Evolutionary conservation across 2,329 filamentous ascomycete genomes (phyloP).

Genomic region (Penicillium psychrosexuale): DNA sequence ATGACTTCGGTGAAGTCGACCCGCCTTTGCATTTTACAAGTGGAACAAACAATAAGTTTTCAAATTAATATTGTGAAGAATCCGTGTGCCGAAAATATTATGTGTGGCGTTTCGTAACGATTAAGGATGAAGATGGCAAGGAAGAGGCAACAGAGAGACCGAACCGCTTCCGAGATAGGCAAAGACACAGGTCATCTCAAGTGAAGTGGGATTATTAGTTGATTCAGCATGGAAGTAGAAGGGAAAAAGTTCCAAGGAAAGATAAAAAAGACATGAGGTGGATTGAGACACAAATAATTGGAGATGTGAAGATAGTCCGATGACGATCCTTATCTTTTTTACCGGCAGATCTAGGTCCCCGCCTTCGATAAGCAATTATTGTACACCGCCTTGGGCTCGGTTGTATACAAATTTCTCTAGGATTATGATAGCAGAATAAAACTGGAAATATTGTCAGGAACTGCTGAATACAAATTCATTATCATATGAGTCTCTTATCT

Average conservation of each 20-base stretch:
- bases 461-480: neutral
- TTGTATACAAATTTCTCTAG: neutral
- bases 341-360: neutral
- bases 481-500: neutral
- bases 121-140: neutral
- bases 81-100: neutral
- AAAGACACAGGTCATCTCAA: neutral
- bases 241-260: neutral
- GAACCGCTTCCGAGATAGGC: neutral
- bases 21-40: neutral
- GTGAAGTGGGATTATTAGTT: neutral
- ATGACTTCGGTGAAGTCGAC: neutral
- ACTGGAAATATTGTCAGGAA: neutral
- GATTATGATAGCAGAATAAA: neutral
- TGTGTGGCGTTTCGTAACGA: neutral
- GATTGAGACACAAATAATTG: neutral
- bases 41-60: neutral
- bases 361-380: neutral
- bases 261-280: neutral
- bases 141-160: neutral
- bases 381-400: neutral
- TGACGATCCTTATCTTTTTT: constrained; percentile 7
- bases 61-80: neutral
- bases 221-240: neutral
- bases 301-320: neutral